A percentile compares a stretch with the other conserved stretches of the same genome.
phyloP scores from a whole-genome alignment of 805 yeast genomes.

The Myxozyma monticola region DNA sequence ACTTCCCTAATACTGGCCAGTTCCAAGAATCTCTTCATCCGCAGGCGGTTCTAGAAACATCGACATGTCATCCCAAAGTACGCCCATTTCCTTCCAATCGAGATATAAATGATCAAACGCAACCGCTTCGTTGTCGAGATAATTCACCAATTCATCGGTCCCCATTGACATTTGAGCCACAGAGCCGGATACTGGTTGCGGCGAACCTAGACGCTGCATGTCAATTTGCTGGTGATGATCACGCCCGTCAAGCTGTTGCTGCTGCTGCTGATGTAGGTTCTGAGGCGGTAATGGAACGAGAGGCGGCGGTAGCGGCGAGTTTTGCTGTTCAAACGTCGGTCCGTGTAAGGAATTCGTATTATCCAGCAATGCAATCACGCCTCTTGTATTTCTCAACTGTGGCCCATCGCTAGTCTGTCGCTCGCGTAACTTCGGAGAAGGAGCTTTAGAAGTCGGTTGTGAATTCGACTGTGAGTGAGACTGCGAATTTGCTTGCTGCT shows the following conservation, averaged over 20 bases:
- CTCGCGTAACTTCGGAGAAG: slow-evolving; percentile 21
- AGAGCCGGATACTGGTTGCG: not conserved
- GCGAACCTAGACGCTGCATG: not conserved
- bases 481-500: not conserved
- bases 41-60: too few species aligned
- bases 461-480: not conserved
- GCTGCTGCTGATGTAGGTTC: too few species aligned
- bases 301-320: slow-evolving; percentile 17
- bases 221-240: not conserved
- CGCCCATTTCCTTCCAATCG: slow-evolving; percentile 29
- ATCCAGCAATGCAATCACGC: slow-evolving; percentile 27
- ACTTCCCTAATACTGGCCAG: too few species aligned
- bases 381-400: slow-evolving; percentile 20
- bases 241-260: not conserved
- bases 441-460: slow-evolving; percentile 11
- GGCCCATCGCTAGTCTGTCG: slow-evolving; percentile 13
- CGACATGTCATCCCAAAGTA: slow-evolving; percentile 28
- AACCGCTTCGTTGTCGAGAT: slow-evolving; percentile 27
- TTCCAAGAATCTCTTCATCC: too few species aligned
- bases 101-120: slow-evolving; percentile 30
- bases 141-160: slow-evolving; percentile 28
- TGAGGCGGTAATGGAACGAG: not conserved
- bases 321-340: slow-evolving; percentile 27
- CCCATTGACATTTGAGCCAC: slow-evolving; percentile 12
- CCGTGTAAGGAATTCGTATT: slow-evolving; percentile 9